Evolutionary conservation across 495 filamentous ascomycete genomes (phyloP), one percentile per base, ranked within the genome.

Genomic region (Aspergillus coremiiformis): DNA sequence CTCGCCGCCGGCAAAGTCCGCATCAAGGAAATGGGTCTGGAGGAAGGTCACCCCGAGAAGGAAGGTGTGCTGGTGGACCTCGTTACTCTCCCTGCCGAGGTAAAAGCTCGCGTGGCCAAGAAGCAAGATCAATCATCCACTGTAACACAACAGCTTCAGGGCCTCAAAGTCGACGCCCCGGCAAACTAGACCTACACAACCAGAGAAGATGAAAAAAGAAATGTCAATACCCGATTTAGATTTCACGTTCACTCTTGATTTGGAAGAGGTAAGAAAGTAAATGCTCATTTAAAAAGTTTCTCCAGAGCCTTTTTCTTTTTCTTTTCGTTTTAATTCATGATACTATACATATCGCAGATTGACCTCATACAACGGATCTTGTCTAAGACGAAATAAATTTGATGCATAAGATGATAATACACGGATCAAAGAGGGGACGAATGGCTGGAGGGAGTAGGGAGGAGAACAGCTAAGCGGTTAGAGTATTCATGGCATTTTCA

Each of bases 21-120:
- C 66, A 76, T 94, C 57, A 95, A 95, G 77, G 84, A 90, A 69
- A 80, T 93, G 75, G 87, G 88, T 39, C 75, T 91, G 44, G 73
- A 75, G 2, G 83, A 89, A 24, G 87, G 81, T 30, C 86, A 94
- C 73, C 82, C 87, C 0, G 88, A 95, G 62, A 95, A 95, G 75
- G 84, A 92, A 26, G 89, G 88, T 44, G 81, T 89, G 27, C 66
- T 89, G 56, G 81, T 95, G 9, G 74, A 79, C 24, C 68, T 82
- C 30, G 65, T 62, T 24, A 73, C 83, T 41, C 58, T 93, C 48
- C 77, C 84, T 7, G 41, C 68, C 11, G 86, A 94, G 67, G 73
- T 93, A 42, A 66, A 70, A 53, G n/a, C 48, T 12, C 62, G 66
- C 14, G 59, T 69, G n/a, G 56, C 52, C 2, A 47, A 55, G 55